Conservation (phyloP, 805 yeast species). For the Yarrowia hollandica region DNA sequence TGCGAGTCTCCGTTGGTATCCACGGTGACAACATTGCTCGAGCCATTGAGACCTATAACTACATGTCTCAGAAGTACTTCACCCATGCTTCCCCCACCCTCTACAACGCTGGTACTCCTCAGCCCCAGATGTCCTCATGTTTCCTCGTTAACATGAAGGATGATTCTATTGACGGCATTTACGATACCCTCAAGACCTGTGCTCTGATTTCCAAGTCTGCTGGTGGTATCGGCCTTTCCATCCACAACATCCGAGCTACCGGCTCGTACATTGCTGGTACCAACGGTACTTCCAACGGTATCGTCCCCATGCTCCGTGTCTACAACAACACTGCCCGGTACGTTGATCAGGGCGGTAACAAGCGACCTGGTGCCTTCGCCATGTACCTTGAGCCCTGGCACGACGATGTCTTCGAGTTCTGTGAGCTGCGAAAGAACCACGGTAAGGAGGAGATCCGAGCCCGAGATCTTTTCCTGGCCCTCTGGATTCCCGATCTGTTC, state of each 20-base stretch:
- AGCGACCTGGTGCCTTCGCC: conserved; percentile 97
- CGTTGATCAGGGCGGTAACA: conserved; percentile 98
- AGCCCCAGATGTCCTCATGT: conserved; percentile 86
- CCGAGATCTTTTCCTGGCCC: conserved; percentile 86
- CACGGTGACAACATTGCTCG: conserved; percentile 67
- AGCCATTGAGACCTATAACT: conserved; percentile 77
- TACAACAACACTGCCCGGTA: conserved; percentile 95
- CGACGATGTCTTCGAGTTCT: conserved; percentile 80
- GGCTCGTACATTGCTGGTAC: conserved; percentile 91
- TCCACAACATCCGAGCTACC: conserved; percentile 79
- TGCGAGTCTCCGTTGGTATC: conserved; percentile 91
- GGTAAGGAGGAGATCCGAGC: conserved; percentile 95
- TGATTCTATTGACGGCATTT: conserved; percentile 94
- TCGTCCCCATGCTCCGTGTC: conserved; percentile 94
- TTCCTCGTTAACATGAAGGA: conserved; percentile 88
- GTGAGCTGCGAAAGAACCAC: conserved; percentile 86
- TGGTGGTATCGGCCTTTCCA: conserved; percentile 92
- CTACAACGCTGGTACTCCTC: conserved; percentile 88
- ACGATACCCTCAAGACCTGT: conserved; percentile 80
- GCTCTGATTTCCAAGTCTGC: conserved; percentile 92
- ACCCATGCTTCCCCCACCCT: conserved; percentile 95
- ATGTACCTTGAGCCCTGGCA: conserved; percentile 97
- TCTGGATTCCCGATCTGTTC: conserved; percentile 94
- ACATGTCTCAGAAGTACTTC: conserved; percentile 84
- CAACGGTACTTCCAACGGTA: conserved; percentile 88